Conservation (phyloP, 129 eudicot genomes). For the Flaveria trinervia region DNA sequence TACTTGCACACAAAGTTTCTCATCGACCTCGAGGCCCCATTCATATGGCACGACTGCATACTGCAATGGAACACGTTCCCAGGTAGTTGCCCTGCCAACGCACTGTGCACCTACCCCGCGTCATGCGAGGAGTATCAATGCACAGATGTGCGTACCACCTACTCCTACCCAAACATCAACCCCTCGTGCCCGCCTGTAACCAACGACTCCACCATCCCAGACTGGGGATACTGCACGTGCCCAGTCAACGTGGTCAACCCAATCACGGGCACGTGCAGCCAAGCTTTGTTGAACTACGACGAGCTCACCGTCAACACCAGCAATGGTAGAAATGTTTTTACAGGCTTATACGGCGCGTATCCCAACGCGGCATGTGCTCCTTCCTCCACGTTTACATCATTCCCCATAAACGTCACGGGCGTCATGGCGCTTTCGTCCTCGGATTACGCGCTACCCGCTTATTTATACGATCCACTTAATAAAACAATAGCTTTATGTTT, state of each 20-base stretch:
- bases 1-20: slow-evolving; percentile 23
- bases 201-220: slow-evolving; percentile 26
- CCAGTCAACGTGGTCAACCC: slow-evolving; percentile 36
- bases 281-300: slow-evolving; percentile 28
- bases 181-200: slow-evolving; percentile 27
- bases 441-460: slow-evolving; percentile 33
- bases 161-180: slow-evolving; percentile 7
- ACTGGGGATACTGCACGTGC: slow-evolving; percentile 34
- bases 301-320: slow-evolving; percentile 20
- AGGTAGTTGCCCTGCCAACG: slow-evolving; percentile 21
- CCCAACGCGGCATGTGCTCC: slow-evolving; percentile 35
- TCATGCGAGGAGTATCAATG: slow-evolving; percentile 34
- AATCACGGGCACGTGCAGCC: slow-evolving; percentile 10
- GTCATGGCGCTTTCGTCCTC: slow-evolving; percentile 38
- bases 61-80: slow-evolving; percentile 27
- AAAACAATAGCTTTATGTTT: slow-evolving; percentile 40
- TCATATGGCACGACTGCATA: slow-evolving; percentile 29
- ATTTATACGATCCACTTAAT: slow-evolving; percentile 23
- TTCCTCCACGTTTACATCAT: slow-evolving; percentile 16
- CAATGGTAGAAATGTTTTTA: slow-evolving; percentile 32
- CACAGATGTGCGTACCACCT: slow-evolving; percentile 26
- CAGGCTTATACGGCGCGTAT: slow-evolving; percentile 8
- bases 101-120: slow-evolving; percentile 25
- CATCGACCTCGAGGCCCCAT: slow-evolving; percentile 35
- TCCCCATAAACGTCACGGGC: slow-evolving; percentile 26